Conservation (phyloP, 352 stramenopile genomes). For the Pythium apleroticum region DNA sequence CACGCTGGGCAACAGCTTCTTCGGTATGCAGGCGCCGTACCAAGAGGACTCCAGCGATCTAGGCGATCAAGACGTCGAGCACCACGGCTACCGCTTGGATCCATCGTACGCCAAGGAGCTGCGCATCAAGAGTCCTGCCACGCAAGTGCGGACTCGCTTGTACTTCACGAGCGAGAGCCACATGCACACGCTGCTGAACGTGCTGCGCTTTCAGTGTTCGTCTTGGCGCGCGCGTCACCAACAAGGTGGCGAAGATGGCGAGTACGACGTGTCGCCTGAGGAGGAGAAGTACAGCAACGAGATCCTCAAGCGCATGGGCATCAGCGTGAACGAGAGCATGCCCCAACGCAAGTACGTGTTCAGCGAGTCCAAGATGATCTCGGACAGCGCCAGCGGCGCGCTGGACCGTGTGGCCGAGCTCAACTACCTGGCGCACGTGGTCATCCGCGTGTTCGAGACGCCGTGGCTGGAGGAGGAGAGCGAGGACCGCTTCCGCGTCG, state of each 20-base stretch:
- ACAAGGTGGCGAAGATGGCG: slow-evolving; percentile 50
- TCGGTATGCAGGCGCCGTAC: slow-evolving; percentile 28
- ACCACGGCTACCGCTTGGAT: slow-evolving; percentile 88
- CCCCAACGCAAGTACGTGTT: slow-evolving; percentile 82
- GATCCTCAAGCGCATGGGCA: slow-evolving; percentile 83
- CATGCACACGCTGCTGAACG: slow-evolving; percentile 98
- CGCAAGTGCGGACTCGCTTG: slow-evolving; percentile 93
- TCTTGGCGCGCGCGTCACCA: slow-evolving; percentile 66
- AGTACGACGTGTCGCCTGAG: slow-evolving; percentile 75
- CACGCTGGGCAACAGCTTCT: slow-evolving; percentile 35
- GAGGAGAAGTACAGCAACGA: slow-evolving; percentile 86
- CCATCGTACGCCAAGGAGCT: slow-evolving; percentile 90
- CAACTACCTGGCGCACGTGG: slow-evolving; percentile 98
- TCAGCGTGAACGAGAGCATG: slow-evolving; percentile 80
- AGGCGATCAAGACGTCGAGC: slow-evolving; percentile 70
- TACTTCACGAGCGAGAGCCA: slow-evolving; percentile 99
- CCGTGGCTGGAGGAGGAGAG: slow-evolving; percentile 77
- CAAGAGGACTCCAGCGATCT: slow-evolving; percentile 36
- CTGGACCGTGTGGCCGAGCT: slow-evolving; percentile 93
- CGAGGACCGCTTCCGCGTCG: slow-evolving; percentile 82
- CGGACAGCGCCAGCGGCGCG: slow-evolving; percentile 59
- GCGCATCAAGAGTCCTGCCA: slow-evolving; percentile 92
- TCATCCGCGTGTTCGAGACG: slow-evolving; percentile 99
- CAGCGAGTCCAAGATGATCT: slow-evolving; percentile 79
- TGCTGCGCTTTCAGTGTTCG: slow-evolving; percentile 91